A percentile compares a stretch with the other conserved stretches of the same genome.
phyloP scores from a whole-genome alignment of 768 basidiomycete genomes.

The Pulveroboletus ravenelii region DNA sequence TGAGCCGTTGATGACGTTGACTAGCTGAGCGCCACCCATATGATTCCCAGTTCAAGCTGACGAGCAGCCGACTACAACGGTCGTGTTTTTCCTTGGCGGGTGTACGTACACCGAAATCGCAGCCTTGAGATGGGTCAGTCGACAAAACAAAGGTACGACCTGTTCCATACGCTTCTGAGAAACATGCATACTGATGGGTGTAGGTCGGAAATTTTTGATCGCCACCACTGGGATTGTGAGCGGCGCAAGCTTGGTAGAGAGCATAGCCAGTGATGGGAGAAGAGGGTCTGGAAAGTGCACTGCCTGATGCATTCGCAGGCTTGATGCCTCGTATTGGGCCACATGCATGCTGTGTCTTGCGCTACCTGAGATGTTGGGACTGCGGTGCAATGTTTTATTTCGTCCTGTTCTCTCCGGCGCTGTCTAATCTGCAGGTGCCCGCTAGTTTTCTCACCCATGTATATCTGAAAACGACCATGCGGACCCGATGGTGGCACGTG shows the following conservation, averaged over 20 bases:
- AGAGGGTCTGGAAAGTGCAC: slow-evolving; percentile 34
- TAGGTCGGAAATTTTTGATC: slow-evolving; percentile 84
- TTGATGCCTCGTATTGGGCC: slow-evolving; percentile 1
- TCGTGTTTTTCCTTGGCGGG: slow-evolving; percentile 96
- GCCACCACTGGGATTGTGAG: slow-evolving; percentile 90
- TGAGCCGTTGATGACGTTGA: background rate
- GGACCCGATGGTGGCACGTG: slow-evolving; percentile 22
- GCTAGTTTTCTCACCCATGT: background rate
- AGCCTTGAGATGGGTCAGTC: slow-evolving; percentile 86
- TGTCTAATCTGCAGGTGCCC: background rate
- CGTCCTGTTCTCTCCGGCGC: slow-evolving; percentile 3
- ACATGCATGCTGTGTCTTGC: slow-evolving; percentile 6
- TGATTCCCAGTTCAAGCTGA: slow-evolving; percentile 39
- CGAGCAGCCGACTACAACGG: slow-evolving; percentile 72
- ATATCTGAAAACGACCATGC: background rate
- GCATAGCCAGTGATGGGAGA: slow-evolving; percentile 47
- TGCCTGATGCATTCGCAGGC: slow-evolving; percentile 27
- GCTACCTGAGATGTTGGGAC: slow-evolving; percentile 10
- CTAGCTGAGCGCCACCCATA: background rate
- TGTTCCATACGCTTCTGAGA: background rate
- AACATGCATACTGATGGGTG: slow-evolving; percentile 9
- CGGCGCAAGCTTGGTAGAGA: slow-evolving; percentile 67
- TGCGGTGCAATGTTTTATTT: slow-evolving; percentile 13
- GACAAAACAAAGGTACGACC: slow-evolving; percentile 69
- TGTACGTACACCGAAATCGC: slow-evolving; percentile 98